Conservation (phyloP, 257 asterid species). For the Solanum bulbocastanum region DNA sequence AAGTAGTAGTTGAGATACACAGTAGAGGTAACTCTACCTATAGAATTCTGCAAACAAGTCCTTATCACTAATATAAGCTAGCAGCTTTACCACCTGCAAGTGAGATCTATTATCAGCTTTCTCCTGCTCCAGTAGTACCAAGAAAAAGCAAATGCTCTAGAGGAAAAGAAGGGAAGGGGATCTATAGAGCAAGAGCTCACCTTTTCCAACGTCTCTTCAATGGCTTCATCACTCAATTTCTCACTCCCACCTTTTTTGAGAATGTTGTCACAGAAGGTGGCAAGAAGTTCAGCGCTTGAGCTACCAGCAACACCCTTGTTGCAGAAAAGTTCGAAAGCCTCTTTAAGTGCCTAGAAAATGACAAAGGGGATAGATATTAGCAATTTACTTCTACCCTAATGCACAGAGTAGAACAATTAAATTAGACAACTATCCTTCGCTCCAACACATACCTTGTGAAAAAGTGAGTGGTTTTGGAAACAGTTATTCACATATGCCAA, state of each 20-base stretch:
- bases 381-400: background rate
- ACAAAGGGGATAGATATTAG: background rate
- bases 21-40: slow-evolving; percentile 33
- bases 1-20: background rate
- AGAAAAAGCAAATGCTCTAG: background rate
- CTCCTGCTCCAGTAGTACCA: background rate
- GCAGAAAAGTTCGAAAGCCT: slow-evolving; percentile 96
- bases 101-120: background rate
- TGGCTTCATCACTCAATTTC: slow-evolving; percentile 95
- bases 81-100: slow-evolving; percentile 84
- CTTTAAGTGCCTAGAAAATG: slow-evolving; percentile 77
- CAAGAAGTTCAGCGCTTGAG: slow-evolving; percentile 96
- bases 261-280: slow-evolving; percentile 95
- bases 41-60: slow-evolving; percentile 98
- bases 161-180: background rate
- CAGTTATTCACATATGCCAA: slow-evolving; percentile 85
- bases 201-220: slow-evolving; percentile 96
- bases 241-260: slow-evolving; percentile 98
- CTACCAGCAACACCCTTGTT: slow-evolving; percentile 98
- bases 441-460: slow-evolving; percentile 75
- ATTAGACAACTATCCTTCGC: background rate
- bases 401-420: background rate
- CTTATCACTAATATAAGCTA: slow-evolving; percentile 93
- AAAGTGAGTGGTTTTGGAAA: slow-evolving; percentile 84
- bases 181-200: slow-evolving; percentile 13